These are phyloP conservation scores for Phytopythium mirpurense DNA, from an alignment of 352 stramenopile species.

Conservation along the genomic window DNA sequence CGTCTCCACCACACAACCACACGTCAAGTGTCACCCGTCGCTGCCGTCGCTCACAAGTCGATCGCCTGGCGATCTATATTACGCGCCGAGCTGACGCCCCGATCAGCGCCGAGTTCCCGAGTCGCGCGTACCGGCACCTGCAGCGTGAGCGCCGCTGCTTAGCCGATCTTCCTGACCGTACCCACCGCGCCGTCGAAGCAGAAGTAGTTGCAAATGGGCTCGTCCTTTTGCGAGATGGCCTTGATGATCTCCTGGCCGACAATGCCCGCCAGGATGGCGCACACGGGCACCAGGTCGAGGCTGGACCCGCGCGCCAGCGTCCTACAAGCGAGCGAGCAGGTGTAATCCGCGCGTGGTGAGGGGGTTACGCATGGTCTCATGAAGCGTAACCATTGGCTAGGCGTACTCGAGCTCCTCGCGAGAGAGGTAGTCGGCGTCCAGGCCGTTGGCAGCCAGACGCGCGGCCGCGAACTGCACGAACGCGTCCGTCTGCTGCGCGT, in stretches of 20 bases:
- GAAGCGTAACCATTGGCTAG: background rate
- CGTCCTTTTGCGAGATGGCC: conserved; percentile 94
- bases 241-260: conserved; percentile 98
- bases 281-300: conserved; percentile 87
- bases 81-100: background rate
- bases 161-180: conserved; percentile 56
- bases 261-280: conserved; percentile 95
- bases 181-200: conserved; percentile 85
- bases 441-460: conserved; percentile 47
- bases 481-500: conserved; percentile 13
- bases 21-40: background rate
- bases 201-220: conserved; percentile 95
- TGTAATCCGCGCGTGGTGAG: too few relatives aligned
- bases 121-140: too few relatives aligned
- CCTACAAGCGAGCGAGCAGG: conserved; percentile 13
- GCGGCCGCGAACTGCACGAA: conserved; percentile 60
- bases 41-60: background rate
- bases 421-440: conserved; percentile 60
- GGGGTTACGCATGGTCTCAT: background rate
- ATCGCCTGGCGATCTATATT: background rate
- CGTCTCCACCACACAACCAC: too few relatives aligned
- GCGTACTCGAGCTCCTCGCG: conserved; percentile 38
- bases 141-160: background rate
- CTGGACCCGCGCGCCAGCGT: conserved; percentile 34
- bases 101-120: background rate